Percentiles rank a stretch among this genome's conserved stretches.
These are phyloP conservation scores for Crithidia expoeki DNA, from an alignment of 208 protist species.

Conservation along the genomic window DNA sequence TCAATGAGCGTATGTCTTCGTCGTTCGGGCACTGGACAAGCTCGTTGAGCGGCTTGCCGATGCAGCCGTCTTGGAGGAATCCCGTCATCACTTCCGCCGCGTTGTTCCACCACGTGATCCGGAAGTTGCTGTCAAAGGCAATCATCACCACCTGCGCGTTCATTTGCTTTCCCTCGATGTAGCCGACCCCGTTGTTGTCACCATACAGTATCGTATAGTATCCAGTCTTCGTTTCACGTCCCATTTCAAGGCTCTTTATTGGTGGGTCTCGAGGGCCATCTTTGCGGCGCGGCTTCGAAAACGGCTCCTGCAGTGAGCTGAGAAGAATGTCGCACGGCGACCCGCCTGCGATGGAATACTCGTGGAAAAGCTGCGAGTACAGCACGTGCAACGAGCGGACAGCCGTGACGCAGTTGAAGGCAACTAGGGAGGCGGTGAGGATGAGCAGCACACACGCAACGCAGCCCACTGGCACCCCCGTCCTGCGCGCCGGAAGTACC, in stretches of 20 bases:
- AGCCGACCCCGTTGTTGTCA: constrained; percentile 54
- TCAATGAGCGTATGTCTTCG: constrained; percentile 47
- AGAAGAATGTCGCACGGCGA: constrained; percentile 39
- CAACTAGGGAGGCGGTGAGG: constrained; percentile 32
- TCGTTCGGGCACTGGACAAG: constrained; percentile 71
- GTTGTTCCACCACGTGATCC: constrained; percentile 87
- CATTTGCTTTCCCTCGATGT: constrained; percentile 86
- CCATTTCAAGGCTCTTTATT: constrained; percentile 35
- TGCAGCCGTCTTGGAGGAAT: constrained; percentile 77
- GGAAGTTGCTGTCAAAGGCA: constrained; percentile 77
- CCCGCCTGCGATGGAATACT: constrained; percentile 45
- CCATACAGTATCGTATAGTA: constrained; percentile 85
- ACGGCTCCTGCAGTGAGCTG: constrained; percentile 23
- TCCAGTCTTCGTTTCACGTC: constrained; percentile 59
- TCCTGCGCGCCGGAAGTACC: constrained; percentile 39
- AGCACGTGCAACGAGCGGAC: constrained; percentile 52
- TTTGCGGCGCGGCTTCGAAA: constrained; percentile 19
- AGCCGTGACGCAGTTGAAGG: constrained; percentile 52
- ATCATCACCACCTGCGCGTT: constrained; percentile 91
- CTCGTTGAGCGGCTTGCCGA: constrained; percentile 86
- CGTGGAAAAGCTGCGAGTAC: constrained; percentile 55
- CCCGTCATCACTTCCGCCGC: constrained; percentile 87
- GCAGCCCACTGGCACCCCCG: constrained; percentile 51
- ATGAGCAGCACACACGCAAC: constrained; percentile 58
- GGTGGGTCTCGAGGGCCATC: constrained; percentile 26